A percentile compares a stretch with the other conserved stretches of the same genome.
Evolutionary conservation across 2,329 filamentous ascomycete genomes (phyloP).

Genomic region (Drechslerella dactyloides): DNA sequence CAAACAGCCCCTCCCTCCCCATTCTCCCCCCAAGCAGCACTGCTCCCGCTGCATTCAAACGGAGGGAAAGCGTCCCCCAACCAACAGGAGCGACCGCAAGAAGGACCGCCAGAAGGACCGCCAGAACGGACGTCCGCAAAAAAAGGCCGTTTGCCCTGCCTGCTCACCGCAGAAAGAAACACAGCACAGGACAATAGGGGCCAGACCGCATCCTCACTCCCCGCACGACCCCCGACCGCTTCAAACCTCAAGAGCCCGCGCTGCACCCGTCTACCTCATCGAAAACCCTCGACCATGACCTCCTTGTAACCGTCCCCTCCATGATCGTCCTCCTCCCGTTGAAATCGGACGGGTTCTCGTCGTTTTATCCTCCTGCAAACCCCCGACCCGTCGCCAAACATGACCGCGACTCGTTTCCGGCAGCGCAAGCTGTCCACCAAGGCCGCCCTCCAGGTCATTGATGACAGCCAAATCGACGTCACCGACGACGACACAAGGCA

Average conservation of each 20-base stretch:
- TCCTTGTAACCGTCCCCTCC: constrained; percentile 68
- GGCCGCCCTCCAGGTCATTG: constrained; percentile 82
- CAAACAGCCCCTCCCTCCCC: neutral
- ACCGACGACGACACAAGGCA: constrained; percentile 84
- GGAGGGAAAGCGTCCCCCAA: constrained; percentile 37
- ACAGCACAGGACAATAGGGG: constrained; percentile 47
- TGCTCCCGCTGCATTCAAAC: too few species aligned
- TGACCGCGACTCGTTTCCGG: constrained; percentile 57
- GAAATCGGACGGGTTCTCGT: constrained; percentile 64
- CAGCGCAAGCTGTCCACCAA: constrained; percentile 93
- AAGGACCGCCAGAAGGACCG: neutral
- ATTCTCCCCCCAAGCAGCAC: neutral
- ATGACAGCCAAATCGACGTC: constrained; percentile 88
- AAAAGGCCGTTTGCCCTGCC: constrained; percentile 44
- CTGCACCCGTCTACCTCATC: constrained; percentile 64
- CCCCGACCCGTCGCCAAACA: constrained; percentile 55
- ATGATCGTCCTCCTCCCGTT: constrained; percentile 70
- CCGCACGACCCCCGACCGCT: constrained; percentile 62
- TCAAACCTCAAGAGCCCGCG: constrained; percentile 66
- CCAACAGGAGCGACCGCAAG: constrained; percentile 52
- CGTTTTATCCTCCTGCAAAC: constrained; percentile 56
- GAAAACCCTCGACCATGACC: constrained; percentile 63
- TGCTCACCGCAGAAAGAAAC: constrained; percentile 36
- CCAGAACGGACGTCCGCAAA: constrained; percentile 12
- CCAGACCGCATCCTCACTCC: constrained; percentile 57